Evolutionary conservation across 2,329 filamentous ascomycete species (phyloP), one percentile per base, ranked within the genome.

Genomic region (Colletotrichum orchidophilum): DNA sequence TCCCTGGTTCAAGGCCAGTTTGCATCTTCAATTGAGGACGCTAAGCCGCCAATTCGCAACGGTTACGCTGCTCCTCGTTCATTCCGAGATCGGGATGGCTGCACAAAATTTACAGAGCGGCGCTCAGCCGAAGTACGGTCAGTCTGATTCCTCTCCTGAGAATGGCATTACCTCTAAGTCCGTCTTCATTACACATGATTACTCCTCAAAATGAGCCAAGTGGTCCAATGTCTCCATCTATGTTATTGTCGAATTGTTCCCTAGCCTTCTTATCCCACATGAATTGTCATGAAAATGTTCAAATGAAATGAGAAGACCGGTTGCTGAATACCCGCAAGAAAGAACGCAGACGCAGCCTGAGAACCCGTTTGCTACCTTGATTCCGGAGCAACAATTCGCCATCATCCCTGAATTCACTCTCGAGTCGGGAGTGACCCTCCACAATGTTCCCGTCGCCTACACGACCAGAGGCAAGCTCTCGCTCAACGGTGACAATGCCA

Each of bases 331-430:
- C 87, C 83, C 86, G 85, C 79, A 90, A 91, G 89, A 87, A 90
- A 90, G 88, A 87, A 87, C 81, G 75, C 84, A 81, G 74, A 84
- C 88, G 66, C 94, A 98, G 82, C 91, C 93, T 77, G 96, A 98
- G 84, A 99, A 98, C 83, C 96, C 95, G 33, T 98, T 95, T 80
- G 90, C 94, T 72, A 83, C 87, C 74, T 87, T 98, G 78, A 97
- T 99, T 63, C 92, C 94, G 63, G 92, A 97, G 77, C 96, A 98
- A 83, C 88, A 92, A 64, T 93, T 97, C 78, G 94, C 93, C 68
- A 90, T 96, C 72, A 90, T 99, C 66, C 96, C 96, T 2, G 91
- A 92, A 29, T 97, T 98, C 81, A 95, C 93, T 9, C 93, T 99
- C 75, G 96, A 99, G 82, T 98, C 95, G 2, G 96, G 96, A 59